Conservation (phyloP, 2,329 filamentous ascomycete genomes). For the Fusarium burgessii region DNA sequence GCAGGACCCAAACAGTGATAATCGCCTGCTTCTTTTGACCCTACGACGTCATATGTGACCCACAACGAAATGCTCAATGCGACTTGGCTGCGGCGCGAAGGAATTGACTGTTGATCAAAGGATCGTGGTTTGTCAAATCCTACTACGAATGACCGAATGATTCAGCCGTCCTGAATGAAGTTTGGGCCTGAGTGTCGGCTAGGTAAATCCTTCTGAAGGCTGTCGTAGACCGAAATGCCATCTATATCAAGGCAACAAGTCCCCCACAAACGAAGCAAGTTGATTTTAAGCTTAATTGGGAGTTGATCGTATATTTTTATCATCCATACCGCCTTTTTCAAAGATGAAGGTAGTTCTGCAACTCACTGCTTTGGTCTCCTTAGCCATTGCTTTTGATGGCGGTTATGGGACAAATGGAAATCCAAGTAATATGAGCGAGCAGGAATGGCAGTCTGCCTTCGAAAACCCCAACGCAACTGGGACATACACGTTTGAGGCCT, state of each 20-base stretch:
- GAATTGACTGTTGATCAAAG: not conserved
- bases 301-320: no score
- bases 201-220: not conserved
- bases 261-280: not conserved
- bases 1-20: not conserved
- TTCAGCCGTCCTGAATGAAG: not conserved
- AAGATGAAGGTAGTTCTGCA: not conserved
- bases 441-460: constrained; percentile 18
- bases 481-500: constrained; percentile 14
- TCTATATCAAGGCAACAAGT: not conserved
- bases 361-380: not conserved
- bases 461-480: constrained; percentile 22
- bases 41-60: not conserved
- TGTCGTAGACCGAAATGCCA: not conserved
- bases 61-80: not conserved
- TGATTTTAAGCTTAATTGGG: constrained; percentile 2
- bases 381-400: constrained; percentile 8
- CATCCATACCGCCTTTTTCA: not conserved
- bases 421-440: constrained; percentile 7
- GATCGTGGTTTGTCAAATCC: not conserved
- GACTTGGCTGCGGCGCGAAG: not conserved
- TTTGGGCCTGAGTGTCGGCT: not conserved
- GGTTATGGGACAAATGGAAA: not conserved
- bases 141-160: not conserved
- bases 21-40: not conserved